Evolutionary conservation across 192 early-diverging fungal genomes (phyloP), one percentile per base, ranked within the genome.

Genomic region (Tieghemiomyces parasiticus): DNA sequence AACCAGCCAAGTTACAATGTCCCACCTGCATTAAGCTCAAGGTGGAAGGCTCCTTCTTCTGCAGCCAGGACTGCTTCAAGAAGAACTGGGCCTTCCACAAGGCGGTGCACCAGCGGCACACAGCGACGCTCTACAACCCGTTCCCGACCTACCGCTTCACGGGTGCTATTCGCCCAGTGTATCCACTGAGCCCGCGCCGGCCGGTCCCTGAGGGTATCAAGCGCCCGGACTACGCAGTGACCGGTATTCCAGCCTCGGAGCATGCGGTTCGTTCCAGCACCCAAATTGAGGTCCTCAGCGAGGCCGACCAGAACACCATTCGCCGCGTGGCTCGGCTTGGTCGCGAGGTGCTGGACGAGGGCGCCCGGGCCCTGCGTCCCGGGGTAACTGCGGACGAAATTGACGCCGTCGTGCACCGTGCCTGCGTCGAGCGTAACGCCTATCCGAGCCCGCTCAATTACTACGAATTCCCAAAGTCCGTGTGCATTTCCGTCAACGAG

Each of bases 391-490:
- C 94, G 0, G 93, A 97, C 63, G 91, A 94, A 68, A 92, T 99
- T 60, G 96, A 99, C 65, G 78, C 90, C 14, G 78, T 95, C 44
- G 84, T 97, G 52, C 96, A 99, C 60, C 93, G 97, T 61, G 96
- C 93, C 13, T 87, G 81, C 1, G 80, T 99, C 49, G 91, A 82
- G 66, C 87, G 96, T 50, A 82, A 84, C 52, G 82, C 83, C 19
- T 99, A 99, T 63, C 96, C 96, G 24, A 96, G 93, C 16, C 90
- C 96, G 48, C 75, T 99, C 42, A 97, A 97, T 75, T 99, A 99
- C 77, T 86, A 88, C 69, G 67, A 81, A 35, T 99, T 95, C 71
- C 93, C 93, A 19, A 97, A 97, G 72, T 94, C 92, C 38, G 81
- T 84, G 67, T 99, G 96, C 76, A 93, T 86, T 2, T 82, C 79